Evolutionary conservation across 768 basidiomycete genomes (phyloP), one percentile per base, ranked within the genome.

Genomic region (Albatrellus ellisii): DNA sequence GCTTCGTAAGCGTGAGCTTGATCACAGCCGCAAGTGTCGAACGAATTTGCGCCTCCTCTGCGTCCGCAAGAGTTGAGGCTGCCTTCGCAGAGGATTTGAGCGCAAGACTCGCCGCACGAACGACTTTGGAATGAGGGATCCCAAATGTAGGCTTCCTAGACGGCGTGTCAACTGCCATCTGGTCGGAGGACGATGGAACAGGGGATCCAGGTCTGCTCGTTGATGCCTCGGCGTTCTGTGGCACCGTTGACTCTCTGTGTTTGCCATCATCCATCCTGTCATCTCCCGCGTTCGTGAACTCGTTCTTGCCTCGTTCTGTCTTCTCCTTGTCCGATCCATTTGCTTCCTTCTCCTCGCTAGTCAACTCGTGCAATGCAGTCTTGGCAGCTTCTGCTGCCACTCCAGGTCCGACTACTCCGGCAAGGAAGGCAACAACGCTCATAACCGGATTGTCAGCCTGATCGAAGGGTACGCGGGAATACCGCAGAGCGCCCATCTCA

Each of bases 371-470:
- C 46, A 94, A 61, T 0, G 90, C 91, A 0, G 79, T 79, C 58
- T 90, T 90, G 5, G 95, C 95, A 1, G 92, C 94, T 46, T 90
- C 90, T 0, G 89, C 85, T 3, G 92, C 94, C 4, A 95, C 83
- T 0, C 80, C 79, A 0, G 90, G 89, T 8, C 77, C 78, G 6
- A 98, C 83, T 8, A 92, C 90, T 5, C 88, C 85, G 6, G 95
- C 90, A 18, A 99, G 68, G 66, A 97, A 98, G 2, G 95, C 90
- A 45, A 98, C 92, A 18, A 98, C 95, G 58, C 86, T 89, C 90
- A 99, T 90, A 14, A 99, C 89, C 0, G 95, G 95, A 55, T 98
- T 98, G 55, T 99, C 95, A 4, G 86, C 77, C 57, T 90, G 86
- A 52, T 90, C 84, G 56, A 97, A 95, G 0, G 94, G 94, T 41